Evolutionary conservation across 2,329 filamentous ascomycete genomes (phyloP).

Genomic region (Hirsutella minnesotensis): DNA sequence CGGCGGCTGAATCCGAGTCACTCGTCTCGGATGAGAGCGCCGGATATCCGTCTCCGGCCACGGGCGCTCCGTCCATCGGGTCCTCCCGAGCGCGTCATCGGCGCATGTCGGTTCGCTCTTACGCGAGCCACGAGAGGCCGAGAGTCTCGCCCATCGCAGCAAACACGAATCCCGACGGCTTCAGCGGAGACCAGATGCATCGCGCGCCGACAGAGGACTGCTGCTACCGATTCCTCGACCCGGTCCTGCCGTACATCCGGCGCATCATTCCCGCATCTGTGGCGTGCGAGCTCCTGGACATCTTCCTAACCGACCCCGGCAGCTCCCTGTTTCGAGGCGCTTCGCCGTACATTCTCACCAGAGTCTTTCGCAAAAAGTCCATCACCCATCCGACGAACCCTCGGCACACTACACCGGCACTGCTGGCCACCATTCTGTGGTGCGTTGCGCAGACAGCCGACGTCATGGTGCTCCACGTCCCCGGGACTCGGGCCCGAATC

Average conservation of each 20-base stretch:
- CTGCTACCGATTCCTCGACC: slow-evolving; percentile 27
- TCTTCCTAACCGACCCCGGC: slow-evolving; percentile 32
- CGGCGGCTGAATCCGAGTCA: slow-evolving; percentile 10
- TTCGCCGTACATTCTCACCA: slow-evolving; percentile 34
- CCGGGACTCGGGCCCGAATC: slow-evolving; percentile 26
- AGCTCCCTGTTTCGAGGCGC: slow-evolving; percentile 29
- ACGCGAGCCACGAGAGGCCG: slow-evolving; percentile 6
- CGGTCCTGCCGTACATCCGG: slow-evolving; percentile 25
- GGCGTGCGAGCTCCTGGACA: slow-evolving; percentile 34
- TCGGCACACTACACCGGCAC: slow-evolving; percentile 28
- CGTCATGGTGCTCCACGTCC: slow-evolving; percentile 27
- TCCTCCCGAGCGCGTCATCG: neutral
- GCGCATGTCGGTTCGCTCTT: slow-evolving; percentile 10
- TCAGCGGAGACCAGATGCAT: slow-evolving; percentile 12
- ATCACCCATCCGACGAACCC: slow-evolving; percentile 27
- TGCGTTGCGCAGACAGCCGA: slow-evolving; percentile 34
- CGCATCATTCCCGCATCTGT: slow-evolving; percentile 26
- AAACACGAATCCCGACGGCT: slow-evolving; percentile 7
- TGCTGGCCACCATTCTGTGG: slow-evolving; percentile 36
- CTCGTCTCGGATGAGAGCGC: slow-evolving; percentile 16
- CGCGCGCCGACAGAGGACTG: slow-evolving; percentile 18
- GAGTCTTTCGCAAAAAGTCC: slow-evolving; percentile 31
- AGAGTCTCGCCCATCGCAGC: slow-evolving; percentile 9
- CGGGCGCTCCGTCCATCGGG: slow-evolving; percentile 3
- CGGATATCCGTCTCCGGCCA: slow-evolving; percentile 16